Conservation (phyloP, 768 basidiomycete genomes). For the Hygrocybe coccinea region DNA sequence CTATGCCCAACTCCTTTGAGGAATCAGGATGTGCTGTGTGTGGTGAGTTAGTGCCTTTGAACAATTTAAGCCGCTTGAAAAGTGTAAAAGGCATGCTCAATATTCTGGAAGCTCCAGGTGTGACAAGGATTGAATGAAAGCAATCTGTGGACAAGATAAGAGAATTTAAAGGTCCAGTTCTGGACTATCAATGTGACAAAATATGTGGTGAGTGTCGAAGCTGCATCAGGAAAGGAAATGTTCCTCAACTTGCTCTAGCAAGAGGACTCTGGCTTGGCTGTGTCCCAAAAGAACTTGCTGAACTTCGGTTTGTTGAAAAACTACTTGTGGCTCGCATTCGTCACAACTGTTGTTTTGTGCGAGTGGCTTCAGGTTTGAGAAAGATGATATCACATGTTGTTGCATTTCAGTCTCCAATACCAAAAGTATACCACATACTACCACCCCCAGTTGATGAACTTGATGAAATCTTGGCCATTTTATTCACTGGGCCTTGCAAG, state of each 20-base stretch:
- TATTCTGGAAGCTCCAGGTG: conserved; percentile 7
- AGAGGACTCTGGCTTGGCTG: conserved; percentile 33
- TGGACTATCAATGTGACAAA: conserved; percentile 7
- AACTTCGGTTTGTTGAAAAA: conserved; percentile 25
- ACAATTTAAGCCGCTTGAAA: conserved; percentile 7
- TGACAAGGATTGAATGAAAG: conserved; percentile 7
- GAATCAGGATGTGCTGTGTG: conserved; percentile 33
- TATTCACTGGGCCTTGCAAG: conserved; percentile 26
- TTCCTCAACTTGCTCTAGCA: conserved; percentile 19
- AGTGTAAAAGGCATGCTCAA: conserved; percentile 2
- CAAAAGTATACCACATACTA: conserved; percentile 27
- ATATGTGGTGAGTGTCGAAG: conserved; percentile 10
- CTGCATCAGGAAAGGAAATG: conserved; percentile 1
- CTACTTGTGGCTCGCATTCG: conserved; percentile 19
- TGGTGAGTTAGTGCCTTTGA: conserved; percentile 15
- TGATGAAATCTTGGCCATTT: conserved; percentile 28
- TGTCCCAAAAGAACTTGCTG: conserved; percentile 20
- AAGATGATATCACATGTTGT: conserved; percentile 12
- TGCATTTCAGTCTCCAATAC: conserved; percentile 27
- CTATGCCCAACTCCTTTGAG: conserved; percentile 8
- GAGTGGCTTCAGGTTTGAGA: conserved; percentile 18
- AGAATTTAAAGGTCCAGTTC: conserved; percentile 14
- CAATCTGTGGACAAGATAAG: conserved; percentile 2
- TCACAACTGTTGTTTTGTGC: conserved; percentile 26
- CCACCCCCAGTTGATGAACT: conserved; percentile 31